Evolutionary conservation across 768 basidiomycete genomes (phyloP).

Genomic region (Calocybe cyanea): DNA sequence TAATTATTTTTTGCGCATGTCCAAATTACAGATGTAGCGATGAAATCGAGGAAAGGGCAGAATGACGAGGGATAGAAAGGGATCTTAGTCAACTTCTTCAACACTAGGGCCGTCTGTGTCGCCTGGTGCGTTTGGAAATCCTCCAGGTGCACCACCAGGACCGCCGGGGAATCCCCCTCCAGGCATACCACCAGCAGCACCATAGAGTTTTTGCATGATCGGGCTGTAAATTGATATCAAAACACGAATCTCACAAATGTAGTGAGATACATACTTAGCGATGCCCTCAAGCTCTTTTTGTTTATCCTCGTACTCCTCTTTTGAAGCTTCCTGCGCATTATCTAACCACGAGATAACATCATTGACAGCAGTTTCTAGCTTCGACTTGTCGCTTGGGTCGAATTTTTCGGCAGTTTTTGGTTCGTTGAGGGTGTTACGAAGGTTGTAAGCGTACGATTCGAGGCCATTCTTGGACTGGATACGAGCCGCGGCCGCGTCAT

Average conservation of each 20-base stretch:
- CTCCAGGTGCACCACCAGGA: conserved; percentile 60
- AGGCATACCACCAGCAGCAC: conserved; percentile 61
- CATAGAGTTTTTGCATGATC: conserved; percentile 74
- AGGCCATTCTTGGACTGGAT: conserved; percentile 87
- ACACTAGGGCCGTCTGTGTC: conserved; percentile 87
- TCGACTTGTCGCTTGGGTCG: conserved; percentile 79
- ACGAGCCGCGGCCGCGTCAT: conserved; percentile 80
- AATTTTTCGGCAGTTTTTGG: conserved; percentile 88
- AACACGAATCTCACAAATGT: neutral
- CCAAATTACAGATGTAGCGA: conserved; percentile 2
- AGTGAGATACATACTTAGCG: conserved; percentile 47
- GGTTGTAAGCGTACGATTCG: conserved; percentile 94
- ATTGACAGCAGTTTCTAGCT: conserved; percentile 77
- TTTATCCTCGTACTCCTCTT: conserved; percentile 90
- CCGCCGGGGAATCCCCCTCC: conserved; percentile 55
- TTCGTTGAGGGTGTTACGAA: conserved; percentile 83
- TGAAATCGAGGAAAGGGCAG: conserved; percentile 11
- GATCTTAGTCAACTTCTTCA: conserved; percentile 79
- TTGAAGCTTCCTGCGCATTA: conserved; percentile 81
- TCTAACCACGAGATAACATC: conserved; percentile 88
- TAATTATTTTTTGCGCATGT: conserved; percentile 14
- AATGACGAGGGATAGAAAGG: conserved; percentile 1
- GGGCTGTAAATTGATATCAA: conserved; percentile 28
- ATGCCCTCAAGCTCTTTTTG: conserved; percentile 90
- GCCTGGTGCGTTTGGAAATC: conserved; percentile 59